A percentile compares a stretch with the other conserved stretches of the same genome.
Conservation (phyloP, 2,329 filamentous ascomycete genomes). For the Botrytis fragariae region DNA sequence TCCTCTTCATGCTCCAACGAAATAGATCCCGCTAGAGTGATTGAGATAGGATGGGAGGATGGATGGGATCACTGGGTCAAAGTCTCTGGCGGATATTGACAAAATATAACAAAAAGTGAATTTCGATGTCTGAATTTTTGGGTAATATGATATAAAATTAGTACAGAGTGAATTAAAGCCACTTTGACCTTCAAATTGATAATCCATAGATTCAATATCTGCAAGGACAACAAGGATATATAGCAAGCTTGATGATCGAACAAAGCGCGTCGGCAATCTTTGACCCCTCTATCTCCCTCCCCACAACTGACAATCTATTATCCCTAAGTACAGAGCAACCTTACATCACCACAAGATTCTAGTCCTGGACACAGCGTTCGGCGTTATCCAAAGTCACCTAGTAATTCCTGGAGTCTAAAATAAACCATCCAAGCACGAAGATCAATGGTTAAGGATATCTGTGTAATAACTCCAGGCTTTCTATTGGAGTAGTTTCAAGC, state of each 20-base stretch:
- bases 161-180: not conserved
- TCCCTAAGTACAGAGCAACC: not conserved
- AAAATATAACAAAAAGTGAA: not conserved
- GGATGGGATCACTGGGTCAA: not conserved
- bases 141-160: not conserved
- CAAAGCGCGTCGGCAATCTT: not conserved
- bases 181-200: not conserved
- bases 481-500: not conserved
- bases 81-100: not conserved
- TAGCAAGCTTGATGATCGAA: not conserved
- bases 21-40: no score
- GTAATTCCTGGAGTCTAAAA: not conserved
- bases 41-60: not conserved
- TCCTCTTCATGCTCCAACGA: no score
- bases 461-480: not conserved
- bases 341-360: not conserved
- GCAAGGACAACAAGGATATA: not conserved
- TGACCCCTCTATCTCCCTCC: not conserved
- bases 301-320: not conserved
- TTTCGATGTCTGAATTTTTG: not conserved
- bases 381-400: not conserved
- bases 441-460: not conserved
- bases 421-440: not conserved
- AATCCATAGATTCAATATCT: not conserved
- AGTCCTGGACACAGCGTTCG: not conserved